Conservation (phyloP, 2,329 filamentous ascomycete species). For the Pestalotiopsis sp. region DNA sequence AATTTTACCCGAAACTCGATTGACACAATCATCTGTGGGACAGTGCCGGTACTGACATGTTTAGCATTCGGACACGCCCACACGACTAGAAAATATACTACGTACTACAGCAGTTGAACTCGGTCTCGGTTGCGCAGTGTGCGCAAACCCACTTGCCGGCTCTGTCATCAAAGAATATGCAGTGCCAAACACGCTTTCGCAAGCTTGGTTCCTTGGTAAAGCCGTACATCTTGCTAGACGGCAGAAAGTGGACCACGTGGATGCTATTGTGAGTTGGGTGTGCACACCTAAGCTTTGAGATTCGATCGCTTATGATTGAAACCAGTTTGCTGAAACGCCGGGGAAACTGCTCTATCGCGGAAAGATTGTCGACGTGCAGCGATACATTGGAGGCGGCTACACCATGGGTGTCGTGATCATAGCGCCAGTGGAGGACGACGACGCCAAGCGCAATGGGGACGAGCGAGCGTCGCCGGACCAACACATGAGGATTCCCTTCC, state of each 20-base stretch:
- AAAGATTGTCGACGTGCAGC: constrained; percentile 3
- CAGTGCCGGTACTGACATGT: background rate
- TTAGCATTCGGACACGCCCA: constrained; percentile 1
- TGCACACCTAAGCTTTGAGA: background rate
- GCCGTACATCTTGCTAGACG: background rate
- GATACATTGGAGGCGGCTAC: background rate
- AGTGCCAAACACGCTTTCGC: constrained; percentile 2
- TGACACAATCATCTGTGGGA: background rate
- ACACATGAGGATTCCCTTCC: constrained; percentile 3
- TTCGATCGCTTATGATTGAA: background rate
- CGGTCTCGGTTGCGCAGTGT: constrained; percentile 11
- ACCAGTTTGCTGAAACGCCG: background rate
- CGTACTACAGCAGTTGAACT: constrained; percentile 8
- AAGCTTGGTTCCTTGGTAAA: constrained; percentile 1
- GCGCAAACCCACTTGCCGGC: constrained; percentile 1
- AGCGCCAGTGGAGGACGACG: background rate
- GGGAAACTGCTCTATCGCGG: constrained; percentile 2
- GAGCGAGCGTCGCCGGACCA: background rate
- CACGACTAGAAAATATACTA: background rate
- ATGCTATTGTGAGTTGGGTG: constrained; percentile 1
- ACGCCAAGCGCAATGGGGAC: too few species aligned
- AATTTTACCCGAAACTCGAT: background rate
- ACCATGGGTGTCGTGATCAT: constrained; percentile 4
- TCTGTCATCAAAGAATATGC: background rate
- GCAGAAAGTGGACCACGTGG: background rate